phyloP scores from a whole-genome alignment of 176 grass and related monocot species.

The Hordeum vulgare region MorexV3_pseudomolecules_assembly NC_058523.1:527397623-527398122 shows the following conservation, averaged over 20 bases:
- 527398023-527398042: no score
- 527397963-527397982: no score
- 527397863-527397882: neutral
- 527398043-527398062: neutral
- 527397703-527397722: constrained; percentile 28
- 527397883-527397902: neutral
- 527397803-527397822: neutral
- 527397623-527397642: constrained; percentile 54
- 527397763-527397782: neutral
- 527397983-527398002: neutral
- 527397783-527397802: neutral
- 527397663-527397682: constrained; percentile 52
- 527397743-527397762: neutral
- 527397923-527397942: no score
- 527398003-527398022: neutral
- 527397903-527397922: neutral
- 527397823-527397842: neutral
- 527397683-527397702: constrained; percentile 33
- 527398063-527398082: neutral
- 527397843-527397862: constrained; percentile 29
- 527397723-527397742: neutral
- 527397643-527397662: constrained; percentile 60
- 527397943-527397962: no score
- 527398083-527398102: neutral
- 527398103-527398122: no score